Evolutionary conservation across 106 monocot genomes (phyloP).

Genomic region (Iris macrosiphon): DNA sequence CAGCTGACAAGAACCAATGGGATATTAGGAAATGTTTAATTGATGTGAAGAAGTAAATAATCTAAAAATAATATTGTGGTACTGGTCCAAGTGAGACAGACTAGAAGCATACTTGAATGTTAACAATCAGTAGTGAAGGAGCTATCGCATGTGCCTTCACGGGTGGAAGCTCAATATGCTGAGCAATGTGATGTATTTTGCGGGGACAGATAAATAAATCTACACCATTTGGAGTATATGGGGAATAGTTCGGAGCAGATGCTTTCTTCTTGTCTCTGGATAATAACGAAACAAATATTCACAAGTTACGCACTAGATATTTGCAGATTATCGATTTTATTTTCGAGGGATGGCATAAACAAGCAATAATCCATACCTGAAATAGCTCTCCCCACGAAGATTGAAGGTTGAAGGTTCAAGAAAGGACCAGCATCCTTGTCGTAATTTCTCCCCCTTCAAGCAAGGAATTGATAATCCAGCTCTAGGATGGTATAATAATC

Average conservation of each 20-base stretch:
- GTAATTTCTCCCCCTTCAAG: conserved; percentile 35
- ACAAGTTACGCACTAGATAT: too few species aligned
- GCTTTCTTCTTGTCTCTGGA: conserved; percentile 74
- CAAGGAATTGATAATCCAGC: conserved; percentile 51
- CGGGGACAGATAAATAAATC: conserved; percentile 62
- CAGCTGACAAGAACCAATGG: conserved; percentile 27
- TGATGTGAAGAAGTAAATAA: too few species aligned
- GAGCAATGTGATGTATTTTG: conserved; percentile 75
- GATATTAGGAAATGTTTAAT: neutral
- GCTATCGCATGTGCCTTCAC: conserved; percentile 42
- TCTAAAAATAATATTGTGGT: neutral
- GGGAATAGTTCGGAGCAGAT: conserved; percentile 37
- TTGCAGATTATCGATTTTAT: neutral
- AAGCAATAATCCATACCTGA: conserved; percentile 27
- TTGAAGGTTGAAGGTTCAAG: conserved; percentile 62
- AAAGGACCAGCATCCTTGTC: conserved; percentile 52
- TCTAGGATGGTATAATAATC: conserved; percentile 50
- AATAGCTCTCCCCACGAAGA: conserved; percentile 65
- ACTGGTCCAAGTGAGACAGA: neutral
- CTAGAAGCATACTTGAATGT: conserved; percentile 54
- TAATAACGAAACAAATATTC: too few species aligned
- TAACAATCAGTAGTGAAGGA: conserved; percentile 66
- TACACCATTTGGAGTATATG: conserved; percentile 66
- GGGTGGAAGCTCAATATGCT: conserved; percentile 57
- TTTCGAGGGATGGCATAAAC: neutral